Percentiles rank a stretch among this genome's conserved stretches.
These are phyloP conservation scores for Phytophthora tentaculata DNA, from an alignment of 352 stramenopile species.

Conservation along the genomic window DNA sequence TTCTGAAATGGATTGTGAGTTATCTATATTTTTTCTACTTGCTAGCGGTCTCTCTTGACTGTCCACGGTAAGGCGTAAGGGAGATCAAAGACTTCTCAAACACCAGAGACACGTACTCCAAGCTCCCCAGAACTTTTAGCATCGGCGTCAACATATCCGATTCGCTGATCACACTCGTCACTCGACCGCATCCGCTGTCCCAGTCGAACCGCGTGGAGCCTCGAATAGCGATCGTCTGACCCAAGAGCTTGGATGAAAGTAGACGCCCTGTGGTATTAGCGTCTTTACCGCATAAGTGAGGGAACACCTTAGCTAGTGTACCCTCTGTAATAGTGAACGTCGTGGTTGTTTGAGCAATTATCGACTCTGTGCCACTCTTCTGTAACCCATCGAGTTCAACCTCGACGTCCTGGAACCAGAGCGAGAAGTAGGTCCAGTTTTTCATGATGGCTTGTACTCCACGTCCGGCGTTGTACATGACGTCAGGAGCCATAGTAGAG, in stretches of 20 bases:
- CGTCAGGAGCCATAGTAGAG: constrained; percentile 6
- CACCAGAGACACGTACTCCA: constrained; percentile 20
- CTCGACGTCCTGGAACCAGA: constrained; percentile 18
- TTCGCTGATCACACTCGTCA: constrained; percentile 20
- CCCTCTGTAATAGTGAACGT: constrained; percentile 17
- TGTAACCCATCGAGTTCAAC: constrained; percentile 13
- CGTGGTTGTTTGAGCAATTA: constrained; percentile 1
- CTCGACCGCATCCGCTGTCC: constrained; percentile 6
- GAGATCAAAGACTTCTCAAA: constrained; percentile 26
- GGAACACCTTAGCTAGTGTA: constrained; percentile 13
- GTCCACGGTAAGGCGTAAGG: constrained; percentile 3
- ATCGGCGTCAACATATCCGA: constrained; percentile 32
- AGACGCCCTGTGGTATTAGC: neutral
- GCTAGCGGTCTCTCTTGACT: neutral
- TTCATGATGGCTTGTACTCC: constrained; percentile 13
- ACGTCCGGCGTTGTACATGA: constrained; percentile 15
- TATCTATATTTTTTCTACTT: neutral
- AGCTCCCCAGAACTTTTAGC: constrained; percentile 8
- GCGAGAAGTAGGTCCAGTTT: constrained; percentile 19
- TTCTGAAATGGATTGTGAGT: no score
- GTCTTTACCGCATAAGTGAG: neutral
- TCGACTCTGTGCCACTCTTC: neutral
- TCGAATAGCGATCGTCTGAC: constrained; percentile 17
- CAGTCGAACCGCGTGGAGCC: constrained; percentile 19
- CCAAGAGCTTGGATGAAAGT: constrained; percentile 13